These are phyloP conservation scores for Trametes punicea DNA, from an alignment of 768 basidiomycete genomes.

Conservation along the genomic window DNA sequence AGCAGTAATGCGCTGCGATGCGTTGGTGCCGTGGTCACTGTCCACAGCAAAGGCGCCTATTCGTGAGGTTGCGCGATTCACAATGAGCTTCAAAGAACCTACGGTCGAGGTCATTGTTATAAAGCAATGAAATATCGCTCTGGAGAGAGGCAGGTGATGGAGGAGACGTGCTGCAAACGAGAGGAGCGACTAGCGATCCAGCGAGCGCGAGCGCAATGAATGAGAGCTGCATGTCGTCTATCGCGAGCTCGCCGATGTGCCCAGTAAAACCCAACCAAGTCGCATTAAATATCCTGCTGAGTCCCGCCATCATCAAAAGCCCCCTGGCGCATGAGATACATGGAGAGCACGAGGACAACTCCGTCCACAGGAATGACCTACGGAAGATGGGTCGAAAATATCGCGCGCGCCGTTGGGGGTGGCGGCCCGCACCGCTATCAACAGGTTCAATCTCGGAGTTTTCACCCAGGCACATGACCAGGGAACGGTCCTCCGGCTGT, in stretches of 20 bases:
- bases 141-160: slow-evolving; percentile 14
- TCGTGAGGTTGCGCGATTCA: too few species aligned
- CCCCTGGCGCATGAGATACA: not conserved
- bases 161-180: slow-evolving; percentile 1
- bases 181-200: not conserved
- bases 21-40: slow-evolving; percentile 21
- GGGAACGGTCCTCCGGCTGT: slow-evolving; percentile 9
- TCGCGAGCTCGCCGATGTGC: not conserved
- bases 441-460: slow-evolving; percentile 15
- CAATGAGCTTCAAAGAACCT: too few species aligned
- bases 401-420: not conserved
- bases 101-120: slow-evolving; percentile 28
- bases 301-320: not conserved
- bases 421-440: slow-evolving; percentile 6
- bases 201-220: not conserved
- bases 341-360: not conserved
- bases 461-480: slow-evolving; percentile 16
- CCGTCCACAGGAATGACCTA: not conserved
- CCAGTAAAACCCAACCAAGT: not conserved
- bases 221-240: not conserved
- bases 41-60: too few species aligned
- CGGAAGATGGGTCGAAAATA: not conserved
- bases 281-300: slow-evolving; percentile 2
- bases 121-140: slow-evolving; percentile 24
- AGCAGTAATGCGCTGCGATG: slow-evolving; percentile 23